Percentiles rank a stretch among this genome's conserved stretches.
Evolutionary conservation across 352 stramenopile genomes (phyloP).

Genomic region (Pythium sukuiense): DNA sequence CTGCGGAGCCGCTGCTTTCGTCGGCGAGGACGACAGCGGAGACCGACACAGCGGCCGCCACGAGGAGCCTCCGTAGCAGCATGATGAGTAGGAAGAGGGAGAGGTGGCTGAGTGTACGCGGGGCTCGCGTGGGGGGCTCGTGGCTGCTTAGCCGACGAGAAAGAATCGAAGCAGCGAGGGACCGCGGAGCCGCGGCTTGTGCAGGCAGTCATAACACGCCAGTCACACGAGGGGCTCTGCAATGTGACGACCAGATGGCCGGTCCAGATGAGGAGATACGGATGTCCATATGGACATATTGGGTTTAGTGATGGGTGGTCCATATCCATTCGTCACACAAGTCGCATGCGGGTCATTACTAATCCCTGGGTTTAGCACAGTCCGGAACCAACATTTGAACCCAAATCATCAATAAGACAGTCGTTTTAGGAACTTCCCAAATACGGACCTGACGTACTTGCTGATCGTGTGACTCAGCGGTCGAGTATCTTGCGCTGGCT

Average conservation of each 20-base stretch:
- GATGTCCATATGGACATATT: slow-evolving; percentile 2
- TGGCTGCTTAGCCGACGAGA: background rate
- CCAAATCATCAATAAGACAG: too few relatives aligned
- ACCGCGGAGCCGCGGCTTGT: background rate
- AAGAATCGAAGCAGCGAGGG: background rate
- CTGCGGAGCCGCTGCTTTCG: background rate
- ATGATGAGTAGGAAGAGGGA: background rate
- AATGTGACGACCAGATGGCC: background rate
- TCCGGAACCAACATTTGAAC: background rate
- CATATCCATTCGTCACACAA: background rate
- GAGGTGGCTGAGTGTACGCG: background rate
- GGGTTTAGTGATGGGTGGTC: background rate
- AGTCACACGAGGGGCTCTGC: background rate
- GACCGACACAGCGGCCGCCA: background rate
- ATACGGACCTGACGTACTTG: background rate
- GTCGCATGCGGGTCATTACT: slow-evolving; percentile 1
- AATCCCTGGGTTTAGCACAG: background rate
- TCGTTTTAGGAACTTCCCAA: background rate
- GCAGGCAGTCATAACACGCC: background rate
- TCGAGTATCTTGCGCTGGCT: background rate
- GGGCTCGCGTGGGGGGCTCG: background rate
- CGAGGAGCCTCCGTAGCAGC: background rate
- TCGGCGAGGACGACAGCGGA: background rate
- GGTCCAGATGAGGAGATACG: background rate
- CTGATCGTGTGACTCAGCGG: background rate